Evolutionary conservation across 2,329 filamentous ascomycete species (phyloP).

Genomic region (Penicillium fuscoglaucum): DNA sequence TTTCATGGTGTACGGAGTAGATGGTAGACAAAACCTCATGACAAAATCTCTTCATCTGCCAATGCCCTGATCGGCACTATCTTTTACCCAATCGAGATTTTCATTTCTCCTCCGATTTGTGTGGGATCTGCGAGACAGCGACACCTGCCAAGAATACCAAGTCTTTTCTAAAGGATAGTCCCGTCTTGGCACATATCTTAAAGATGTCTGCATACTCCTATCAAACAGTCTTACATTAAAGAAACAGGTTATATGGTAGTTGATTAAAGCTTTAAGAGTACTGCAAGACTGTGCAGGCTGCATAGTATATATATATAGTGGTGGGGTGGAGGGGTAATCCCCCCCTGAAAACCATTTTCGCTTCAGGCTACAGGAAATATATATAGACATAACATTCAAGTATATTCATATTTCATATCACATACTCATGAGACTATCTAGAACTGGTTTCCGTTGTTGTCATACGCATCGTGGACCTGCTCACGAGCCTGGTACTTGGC

Average conservation of each 20-base stretch:
- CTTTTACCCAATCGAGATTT: neutral
- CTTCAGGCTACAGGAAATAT: neutral
- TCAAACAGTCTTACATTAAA: neutral
- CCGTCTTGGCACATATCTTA: constrained; percentile 3
- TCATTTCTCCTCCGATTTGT: neutral
- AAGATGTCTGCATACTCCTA: neutral
- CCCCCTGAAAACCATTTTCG: neutral
- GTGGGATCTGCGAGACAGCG: neutral
- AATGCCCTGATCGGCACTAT: neutral
- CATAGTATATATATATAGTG: neutral
- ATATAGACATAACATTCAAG: neutral
- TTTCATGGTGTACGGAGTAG: fast-evolving
- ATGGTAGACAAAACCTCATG: neutral
- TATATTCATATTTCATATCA: neutral
- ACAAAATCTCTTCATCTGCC: neutral
- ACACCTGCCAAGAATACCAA: constrained; percentile 6
- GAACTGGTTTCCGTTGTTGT: neutral
- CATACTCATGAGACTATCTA: neutral
- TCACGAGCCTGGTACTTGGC: constrained; percentile 58
- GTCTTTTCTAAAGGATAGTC: neutral
- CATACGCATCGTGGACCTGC: neutral
- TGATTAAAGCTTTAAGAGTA: no score
- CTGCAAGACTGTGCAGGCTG: neutral
- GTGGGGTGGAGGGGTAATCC: neutral
- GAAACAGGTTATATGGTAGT: neutral